phyloP scores from a whole-genome alignment of 2,329 filamentous ascomycete genomes.

The Chaetomiaceae sp. region DNA sequence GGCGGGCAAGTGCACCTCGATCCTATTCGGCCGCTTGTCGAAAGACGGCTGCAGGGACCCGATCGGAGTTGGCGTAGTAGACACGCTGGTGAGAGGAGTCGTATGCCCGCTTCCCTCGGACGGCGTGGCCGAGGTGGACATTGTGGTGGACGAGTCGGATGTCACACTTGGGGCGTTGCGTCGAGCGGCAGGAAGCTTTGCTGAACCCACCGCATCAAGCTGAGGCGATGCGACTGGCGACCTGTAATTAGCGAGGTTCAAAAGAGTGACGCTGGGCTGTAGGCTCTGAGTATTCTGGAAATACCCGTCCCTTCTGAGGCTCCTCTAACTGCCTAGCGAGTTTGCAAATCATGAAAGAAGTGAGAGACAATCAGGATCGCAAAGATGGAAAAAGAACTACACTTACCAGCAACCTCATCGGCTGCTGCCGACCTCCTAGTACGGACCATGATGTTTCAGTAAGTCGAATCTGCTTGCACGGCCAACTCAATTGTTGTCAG shows the following conservation, averaged over 20 bases:
- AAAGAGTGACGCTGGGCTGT: too few relatives aligned
- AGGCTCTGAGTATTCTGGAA: background rate
- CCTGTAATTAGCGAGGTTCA: background rate
- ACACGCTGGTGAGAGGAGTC: conserved; percentile 42
- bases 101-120: conserved; percentile 38
- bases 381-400: background rate
- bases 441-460: conserved; percentile 14
- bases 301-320: too few relatives aligned
- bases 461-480: background rate
- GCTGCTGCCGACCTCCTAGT: conserved; percentile 24
- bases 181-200: conserved; percentile 29
- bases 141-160: conserved; percentile 36
- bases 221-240: conserved; percentile 19
- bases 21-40: conserved; percentile 24
- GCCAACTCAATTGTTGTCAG: background rate
- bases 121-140: conserved; percentile 32
- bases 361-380: background rate
- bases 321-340: too few relatives aligned
- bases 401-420: conserved; percentile 20
- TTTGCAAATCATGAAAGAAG: too few relatives aligned
- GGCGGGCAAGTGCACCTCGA: conserved; percentile 35
- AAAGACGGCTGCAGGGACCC: conserved; percentile 19
- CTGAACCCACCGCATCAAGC: conserved; percentile 4
- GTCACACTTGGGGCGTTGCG: conserved; percentile 26
- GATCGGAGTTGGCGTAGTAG: conserved; percentile 35